A percentile compares a stretch with the other conserved stretches of the same genome.
phyloP scores from a whole-genome alignment of 1,139 yeast genomes.

The Protomyces lactucae-debilis region DNA sequence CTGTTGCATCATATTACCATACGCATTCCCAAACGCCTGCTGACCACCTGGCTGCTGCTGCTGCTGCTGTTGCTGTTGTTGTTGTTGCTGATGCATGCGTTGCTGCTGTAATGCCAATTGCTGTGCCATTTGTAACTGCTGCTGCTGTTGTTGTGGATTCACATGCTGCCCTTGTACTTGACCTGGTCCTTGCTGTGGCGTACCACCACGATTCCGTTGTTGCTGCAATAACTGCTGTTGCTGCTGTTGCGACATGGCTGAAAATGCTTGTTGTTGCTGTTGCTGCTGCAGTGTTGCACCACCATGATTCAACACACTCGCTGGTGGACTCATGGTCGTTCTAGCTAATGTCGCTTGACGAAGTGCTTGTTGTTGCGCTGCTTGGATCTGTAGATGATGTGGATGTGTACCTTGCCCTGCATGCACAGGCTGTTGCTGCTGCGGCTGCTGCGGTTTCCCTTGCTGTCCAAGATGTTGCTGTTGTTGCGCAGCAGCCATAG shows the following conservation, averaged over 20 bases:
- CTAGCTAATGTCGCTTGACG: conserved; percentile 20
- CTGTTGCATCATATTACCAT: background rate
- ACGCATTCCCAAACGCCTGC: background rate
- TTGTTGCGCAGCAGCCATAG: background rate
- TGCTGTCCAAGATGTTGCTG: background rate
- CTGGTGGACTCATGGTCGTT: background rate
- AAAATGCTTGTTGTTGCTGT: background rate
- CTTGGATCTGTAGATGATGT: conserved; percentile 2
- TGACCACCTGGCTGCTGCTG: background rate
- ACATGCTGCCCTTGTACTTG: conserved; percentile 5
- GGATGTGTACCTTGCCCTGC: background rate
- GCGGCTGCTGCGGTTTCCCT: conserved; percentile 1
- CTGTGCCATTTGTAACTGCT: conserved; percentile 26
- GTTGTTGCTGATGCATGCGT: background rate
- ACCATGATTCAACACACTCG: background rate
- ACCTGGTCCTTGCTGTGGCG: background rate
- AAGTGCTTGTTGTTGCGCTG: conserved; percentile 25
- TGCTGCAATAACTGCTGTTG: background rate
- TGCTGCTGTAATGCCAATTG: conserved; percentile 24
- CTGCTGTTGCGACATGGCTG: conserved; percentile 1
- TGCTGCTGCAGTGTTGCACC: background rate
- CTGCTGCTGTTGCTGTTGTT: background rate
- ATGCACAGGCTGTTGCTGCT: background rate
- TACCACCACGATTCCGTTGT: background rate
- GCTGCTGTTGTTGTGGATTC: conserved; percentile 25